Evolutionary conservation across 1,284 basidiomycete genomes (phyloP).

Genomic region (Boletellus deceptivus): DNA sequence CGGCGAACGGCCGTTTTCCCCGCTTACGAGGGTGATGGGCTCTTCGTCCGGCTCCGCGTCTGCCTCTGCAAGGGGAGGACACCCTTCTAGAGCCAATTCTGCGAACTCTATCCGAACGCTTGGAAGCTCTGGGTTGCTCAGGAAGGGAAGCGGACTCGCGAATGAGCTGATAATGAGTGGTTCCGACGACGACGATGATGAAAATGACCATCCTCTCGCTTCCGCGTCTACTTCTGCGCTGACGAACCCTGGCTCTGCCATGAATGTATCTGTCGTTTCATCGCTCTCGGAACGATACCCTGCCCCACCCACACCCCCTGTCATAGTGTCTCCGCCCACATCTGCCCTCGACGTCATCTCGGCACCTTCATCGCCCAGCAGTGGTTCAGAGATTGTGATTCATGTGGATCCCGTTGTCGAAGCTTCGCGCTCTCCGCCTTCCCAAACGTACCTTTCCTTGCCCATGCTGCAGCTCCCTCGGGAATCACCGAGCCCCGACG

Average conservation of each 20-base stretch:
- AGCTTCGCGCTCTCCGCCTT: not conserved
- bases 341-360: conserved; percentile 24
- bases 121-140: conserved; percentile 10
- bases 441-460: not conserved
- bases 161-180: conserved; percentile 14
- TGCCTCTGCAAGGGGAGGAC: conserved; percentile 6
- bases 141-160: conserved; percentile 20
- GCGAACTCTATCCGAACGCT: conserved; percentile 13
- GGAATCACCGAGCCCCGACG: not conserved
- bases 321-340: conserved; percentile 28
- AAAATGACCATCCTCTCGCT: conserved; percentile 1
- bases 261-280: conserved; percentile 18
- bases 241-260: not conserved
- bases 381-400: conserved; percentile 19
- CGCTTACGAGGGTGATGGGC: conserved; percentile 24
- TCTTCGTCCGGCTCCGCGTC: not conserved
- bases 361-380: conserved; percentile 25
- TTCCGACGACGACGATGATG: conserved; percentile 2
- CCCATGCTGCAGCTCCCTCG: conserved; percentile 21
- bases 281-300: conserved; percentile 36
- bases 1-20: conserved; percentile 28
- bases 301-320: conserved; percentile 27
- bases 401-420: not conserved
- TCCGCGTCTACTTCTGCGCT: conserved; percentile 1
- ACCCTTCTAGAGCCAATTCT: conserved; percentile 17